Conservation (phyloP, 805 yeast species). For the Zygosaccharomyces bisporus region DNA sequence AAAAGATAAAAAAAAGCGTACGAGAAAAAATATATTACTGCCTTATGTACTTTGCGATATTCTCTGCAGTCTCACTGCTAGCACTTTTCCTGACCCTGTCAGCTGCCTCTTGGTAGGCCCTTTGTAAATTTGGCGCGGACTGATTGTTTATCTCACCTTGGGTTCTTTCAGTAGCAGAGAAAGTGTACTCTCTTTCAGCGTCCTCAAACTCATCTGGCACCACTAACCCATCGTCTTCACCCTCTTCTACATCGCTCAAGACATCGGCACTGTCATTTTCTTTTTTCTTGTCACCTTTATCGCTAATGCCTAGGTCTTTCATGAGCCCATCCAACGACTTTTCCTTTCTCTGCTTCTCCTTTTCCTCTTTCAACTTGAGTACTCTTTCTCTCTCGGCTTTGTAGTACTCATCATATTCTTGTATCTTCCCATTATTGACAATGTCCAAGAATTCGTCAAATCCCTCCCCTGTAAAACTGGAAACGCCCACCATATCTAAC, state of each 20-base stretch:
- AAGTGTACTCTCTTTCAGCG: conserved; percentile 64
- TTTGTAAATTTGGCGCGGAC: conserved; percentile 48
- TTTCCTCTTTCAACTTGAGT: conserved; percentile 67
- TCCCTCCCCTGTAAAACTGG: conserved; percentile 91
- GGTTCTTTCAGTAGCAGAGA: conserved; percentile 60
- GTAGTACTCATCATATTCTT: conserved; percentile 81
- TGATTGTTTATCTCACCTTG: conserved; percentile 52
- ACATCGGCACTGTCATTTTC: conserved; percentile 54
- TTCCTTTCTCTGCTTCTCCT: conserved; percentile 68
- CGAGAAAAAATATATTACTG: conserved; percentile 22
- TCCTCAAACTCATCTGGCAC: conserved; percentile 50
- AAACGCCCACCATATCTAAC: conserved; percentile 87
- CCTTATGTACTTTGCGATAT: conserved; percentile 63
- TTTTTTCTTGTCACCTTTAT: conserved; percentile 23
- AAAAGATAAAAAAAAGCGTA: no score
- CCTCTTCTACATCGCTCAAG: conserved; percentile 43
- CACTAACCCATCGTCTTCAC: conserved; percentile 42
- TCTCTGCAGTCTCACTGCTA: conserved; percentile 65
- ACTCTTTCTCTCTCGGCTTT: conserved; percentile 83
- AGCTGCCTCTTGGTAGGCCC: conserved; percentile 69
- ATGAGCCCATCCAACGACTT: conserved; percentile 67
- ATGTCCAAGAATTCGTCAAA: conserved; percentile 85
- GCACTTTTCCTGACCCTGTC: conserved; percentile 59
- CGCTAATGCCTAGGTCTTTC: conserved; percentile 77
- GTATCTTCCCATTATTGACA: conserved; percentile 72